These are phyloP conservation scores for Torrubiella hemipterigena DNA, from an alignment of 2,329 filamentous ascomycete species.

Conservation along the genomic window DNA sequence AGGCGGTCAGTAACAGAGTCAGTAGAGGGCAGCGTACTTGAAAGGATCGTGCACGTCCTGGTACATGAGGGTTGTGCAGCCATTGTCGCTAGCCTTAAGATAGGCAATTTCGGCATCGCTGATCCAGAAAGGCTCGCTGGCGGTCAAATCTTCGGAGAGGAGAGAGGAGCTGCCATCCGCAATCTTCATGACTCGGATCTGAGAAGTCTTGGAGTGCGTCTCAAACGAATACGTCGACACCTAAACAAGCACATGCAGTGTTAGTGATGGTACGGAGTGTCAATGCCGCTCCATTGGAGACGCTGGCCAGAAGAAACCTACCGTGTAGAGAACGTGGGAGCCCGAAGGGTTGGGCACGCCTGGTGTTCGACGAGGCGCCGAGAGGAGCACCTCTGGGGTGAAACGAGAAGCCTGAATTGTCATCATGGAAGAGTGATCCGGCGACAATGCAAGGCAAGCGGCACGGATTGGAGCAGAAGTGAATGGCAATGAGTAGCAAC, in stretches of 20 bases:
- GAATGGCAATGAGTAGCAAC: too few relatives aligned
- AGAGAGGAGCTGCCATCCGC: slow-evolving; percentile 51
- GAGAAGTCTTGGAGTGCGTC: slow-evolving; percentile 53
- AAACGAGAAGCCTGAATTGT: slow-evolving; percentile 59
- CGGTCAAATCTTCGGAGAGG: slow-evolving; percentile 51
- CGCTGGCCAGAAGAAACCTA: slow-evolving; percentile 16
- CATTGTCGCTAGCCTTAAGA: slow-evolving; percentile 38
- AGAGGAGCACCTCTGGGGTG: slow-evolving; percentile 66
- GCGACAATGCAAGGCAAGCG: too few relatives aligned
- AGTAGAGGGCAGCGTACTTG: background rate
- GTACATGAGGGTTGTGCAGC: slow-evolving; percentile 33
- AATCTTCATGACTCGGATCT: slow-evolving; percentile 62
- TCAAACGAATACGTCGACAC: slow-evolving; percentile 72
- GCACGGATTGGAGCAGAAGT: too few relatives aligned
- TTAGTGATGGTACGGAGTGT: background rate
- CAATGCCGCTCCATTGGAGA: slow-evolving; percentile 8
- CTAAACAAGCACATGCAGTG: slow-evolving; percentile 16
- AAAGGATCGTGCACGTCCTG: slow-evolving; percentile 15
- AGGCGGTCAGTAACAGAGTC: background rate
- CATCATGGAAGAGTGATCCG: slow-evolving; percentile 34
- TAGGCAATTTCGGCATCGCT: slow-evolving; percentile 49
- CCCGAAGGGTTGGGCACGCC: slow-evolving; percentile 59
- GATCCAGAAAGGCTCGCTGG: slow-evolving; percentile 67
- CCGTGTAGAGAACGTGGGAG: slow-evolving; percentile 52
- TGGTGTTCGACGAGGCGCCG: slow-evolving; percentile 59